Evolutionary conservation across 306 rosid genomes (phyloP), one percentile per base, ranked within the genome.

Genomic region (Dalbergia cochinchinensis): DNA sequence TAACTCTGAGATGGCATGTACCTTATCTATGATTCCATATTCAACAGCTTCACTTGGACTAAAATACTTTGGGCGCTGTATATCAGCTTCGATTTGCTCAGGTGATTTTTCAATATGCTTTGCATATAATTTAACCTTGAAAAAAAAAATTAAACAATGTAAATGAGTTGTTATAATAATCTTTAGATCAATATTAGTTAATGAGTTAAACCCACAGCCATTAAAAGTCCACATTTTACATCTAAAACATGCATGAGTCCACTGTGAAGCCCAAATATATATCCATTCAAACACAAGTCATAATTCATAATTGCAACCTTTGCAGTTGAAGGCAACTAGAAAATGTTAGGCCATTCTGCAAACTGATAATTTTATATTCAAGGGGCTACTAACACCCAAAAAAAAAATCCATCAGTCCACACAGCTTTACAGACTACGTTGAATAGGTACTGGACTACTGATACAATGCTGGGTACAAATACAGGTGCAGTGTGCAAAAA

Each of bases 1-100:
- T 16, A 58, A 47, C 57, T 48, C 13, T 65, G 4, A 35, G 78
- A 76, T 54, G 76, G 65, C 6, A 18, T 58, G 71, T 86, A 96
- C 98, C 98, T 96, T 96, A 59, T 96, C 99, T 81, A 96, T 93
- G 88, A 93, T 93, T 71, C 98, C 98, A 82, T 96, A 96, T 79
- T 96, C 98, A 77, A 96, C 94, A 78, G 99, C 99, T 83, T 96
- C 98, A 59, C 92, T 96, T 13, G 99, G 99, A 80, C 94, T 96
- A 83, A 93, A 96, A 88, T 93, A 96, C 85, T 96, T 96, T 55
- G 99, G 99, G 18, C 97, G 94, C 80, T 86, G 87, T 77, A 89
- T 87, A 79, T 95, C 98, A 19, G 88, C 91, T 83, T 91, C 98
- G 76, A 95, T 89, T 80, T 93, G 94, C 89, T 93, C 97, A 5